A percentile compares a stretch with the other conserved stretches of the same genome.
Evolutionary conservation across 177 flowering plant species (phyloP).

Genomic region (Tripterygium wilfordii): DNA sequence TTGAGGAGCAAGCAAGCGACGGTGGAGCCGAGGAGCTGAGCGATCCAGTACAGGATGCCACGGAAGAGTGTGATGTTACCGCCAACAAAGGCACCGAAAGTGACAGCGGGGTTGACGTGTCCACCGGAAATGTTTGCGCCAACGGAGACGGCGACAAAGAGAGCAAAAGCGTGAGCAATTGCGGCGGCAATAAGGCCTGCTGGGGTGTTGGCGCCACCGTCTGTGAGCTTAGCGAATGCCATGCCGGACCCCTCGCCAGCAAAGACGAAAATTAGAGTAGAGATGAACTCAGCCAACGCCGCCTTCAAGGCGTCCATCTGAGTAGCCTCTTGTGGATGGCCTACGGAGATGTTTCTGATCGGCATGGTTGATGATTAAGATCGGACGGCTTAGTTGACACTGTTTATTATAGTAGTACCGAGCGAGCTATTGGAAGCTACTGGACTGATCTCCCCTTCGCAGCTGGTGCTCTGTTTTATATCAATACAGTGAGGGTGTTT

Average conservation of each 20-base stretch:
- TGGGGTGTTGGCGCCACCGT: conserved; percentile 24
- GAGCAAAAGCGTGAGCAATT: conserved; percentile 40
- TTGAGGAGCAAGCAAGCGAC: conserved; percentile 40
- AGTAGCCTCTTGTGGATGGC: conserved; percentile 30
- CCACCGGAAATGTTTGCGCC: conserved; percentile 53
- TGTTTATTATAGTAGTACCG: not conserved
- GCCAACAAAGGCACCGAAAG: conserved; percentile 50
- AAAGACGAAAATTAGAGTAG: conserved; percentile 49
- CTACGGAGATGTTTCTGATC: conserved; percentile 35
- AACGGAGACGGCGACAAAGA: conserved; percentile 46
- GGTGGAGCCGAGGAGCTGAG: conserved; percentile 51
- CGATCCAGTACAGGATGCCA: conserved; percentile 52
- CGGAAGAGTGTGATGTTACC: conserved; percentile 53
- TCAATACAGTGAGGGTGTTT: not conserved
- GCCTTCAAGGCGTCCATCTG: conserved; percentile 44
- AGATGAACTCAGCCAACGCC: conserved; percentile 55
- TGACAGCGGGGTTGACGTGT: conserved; percentile 60
- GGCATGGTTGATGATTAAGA: conserved; percentile 27
- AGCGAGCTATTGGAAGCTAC: not conserved
- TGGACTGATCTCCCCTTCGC: conserved; percentile 11
- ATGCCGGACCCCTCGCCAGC: conserved; percentile 61
- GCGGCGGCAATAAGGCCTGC: conserved; percentile 40
- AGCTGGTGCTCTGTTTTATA: conserved; percentile 1
- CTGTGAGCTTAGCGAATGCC: conserved; percentile 46
- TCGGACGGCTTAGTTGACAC: conserved; percentile 1